Conservation (phyloP, 169 alveolate species). For the Plasmodium chabaudi region DNA sequence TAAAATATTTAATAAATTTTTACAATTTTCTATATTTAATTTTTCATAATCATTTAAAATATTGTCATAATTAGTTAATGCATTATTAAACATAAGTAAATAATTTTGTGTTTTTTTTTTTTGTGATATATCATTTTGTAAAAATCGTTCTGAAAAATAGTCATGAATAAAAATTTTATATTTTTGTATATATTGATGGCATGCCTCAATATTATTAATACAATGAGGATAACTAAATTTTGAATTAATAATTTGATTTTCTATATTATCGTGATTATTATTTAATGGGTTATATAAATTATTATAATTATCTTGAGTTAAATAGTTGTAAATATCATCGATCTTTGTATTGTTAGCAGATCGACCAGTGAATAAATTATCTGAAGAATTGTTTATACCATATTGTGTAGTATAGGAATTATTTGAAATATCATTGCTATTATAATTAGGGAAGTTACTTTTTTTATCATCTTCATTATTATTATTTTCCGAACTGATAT, state of each 20-base stretch:
- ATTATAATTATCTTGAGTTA: constrained; percentile 17
- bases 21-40: constrained; percentile 54
- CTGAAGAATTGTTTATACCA: no score
- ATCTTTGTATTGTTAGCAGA: not conserved
- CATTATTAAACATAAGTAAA: constrained; percentile 54
- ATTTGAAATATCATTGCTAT: not conserved
- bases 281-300: constrained; percentile 44
- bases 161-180: constrained; percentile 29
- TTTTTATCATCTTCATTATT: not conserved
- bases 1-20: constrained; percentile 37
- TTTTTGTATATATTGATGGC: constrained; percentile 64
- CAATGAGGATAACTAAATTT: constrained; percentile 70
- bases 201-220: constrained; percentile 64
- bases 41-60: constrained; percentile 61
- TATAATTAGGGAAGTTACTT: no score
- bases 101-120: constrained; percentile 41
- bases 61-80: constrained; percentile 57
- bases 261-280: constrained; percentile 4
- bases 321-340: constrained; percentile 25
- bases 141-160: constrained; percentile 41
- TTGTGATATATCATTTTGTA: constrained; percentile 19
- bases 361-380: no score
- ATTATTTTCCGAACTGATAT: constrained; percentile 12
- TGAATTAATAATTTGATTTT: constrained; percentile 40
- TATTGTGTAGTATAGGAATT: no score